Percentiles rank a stretch among this genome's conserved stretches.
phyloP scores from a whole-genome alignment of 345 rosid species.

The Rubroshorea leprosula region DNA sequence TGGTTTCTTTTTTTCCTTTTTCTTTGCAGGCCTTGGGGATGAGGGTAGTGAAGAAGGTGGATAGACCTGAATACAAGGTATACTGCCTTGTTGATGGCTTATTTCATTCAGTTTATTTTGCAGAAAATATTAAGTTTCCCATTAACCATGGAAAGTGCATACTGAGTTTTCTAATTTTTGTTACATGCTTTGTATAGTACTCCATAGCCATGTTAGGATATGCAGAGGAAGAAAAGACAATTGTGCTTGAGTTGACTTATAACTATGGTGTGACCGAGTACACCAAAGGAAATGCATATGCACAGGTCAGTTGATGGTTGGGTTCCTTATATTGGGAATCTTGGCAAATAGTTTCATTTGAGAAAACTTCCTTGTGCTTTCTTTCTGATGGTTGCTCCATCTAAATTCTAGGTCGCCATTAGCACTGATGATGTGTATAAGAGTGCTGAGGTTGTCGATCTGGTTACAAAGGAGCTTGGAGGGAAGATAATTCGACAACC shows the following conservation, averaged over 20 bases:
- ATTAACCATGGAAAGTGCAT: neutral
- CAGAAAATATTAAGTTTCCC: neutral
- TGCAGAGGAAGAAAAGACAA: slow-evolving; percentile 73
- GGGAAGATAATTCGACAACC: slow-evolving; percentile 86
- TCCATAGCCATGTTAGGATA: slow-evolving; percentile 85
- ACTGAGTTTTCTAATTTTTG: slow-evolving; percentile 1
- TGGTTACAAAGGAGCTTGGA: slow-evolving; percentile 72
- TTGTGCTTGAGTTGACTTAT: slow-evolving; percentile 77
- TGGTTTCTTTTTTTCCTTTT: neutral
- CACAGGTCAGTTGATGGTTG: slow-evolving; percentile 46
- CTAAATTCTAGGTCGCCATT: slow-evolving; percentile 52
- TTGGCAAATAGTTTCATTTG: neutral
- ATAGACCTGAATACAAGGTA: slow-evolving; percentile 81
- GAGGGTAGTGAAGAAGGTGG: slow-evolving; percentile 63
- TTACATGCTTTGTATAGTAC: slow-evolving; percentile 40
- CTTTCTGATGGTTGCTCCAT: slow-evolving; percentile 1
- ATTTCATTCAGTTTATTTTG: neutral
- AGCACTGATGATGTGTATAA: slow-evolving; percentile 92
- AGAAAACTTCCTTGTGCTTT: neutral
- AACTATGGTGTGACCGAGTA: slow-evolving; percentile 86
- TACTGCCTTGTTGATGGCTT: neutral
- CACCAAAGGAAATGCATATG: slow-evolving; percentile 90
- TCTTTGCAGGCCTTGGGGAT: slow-evolving; percentile 74
- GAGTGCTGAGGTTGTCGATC: slow-evolving; percentile 77
- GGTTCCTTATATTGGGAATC: neutral